A percentile compares a stretch with the other conserved stretches of the same genome.
phyloP scores from a whole-genome alignment of 306 rosid species.

The Cucumis hystrix region DNA sequence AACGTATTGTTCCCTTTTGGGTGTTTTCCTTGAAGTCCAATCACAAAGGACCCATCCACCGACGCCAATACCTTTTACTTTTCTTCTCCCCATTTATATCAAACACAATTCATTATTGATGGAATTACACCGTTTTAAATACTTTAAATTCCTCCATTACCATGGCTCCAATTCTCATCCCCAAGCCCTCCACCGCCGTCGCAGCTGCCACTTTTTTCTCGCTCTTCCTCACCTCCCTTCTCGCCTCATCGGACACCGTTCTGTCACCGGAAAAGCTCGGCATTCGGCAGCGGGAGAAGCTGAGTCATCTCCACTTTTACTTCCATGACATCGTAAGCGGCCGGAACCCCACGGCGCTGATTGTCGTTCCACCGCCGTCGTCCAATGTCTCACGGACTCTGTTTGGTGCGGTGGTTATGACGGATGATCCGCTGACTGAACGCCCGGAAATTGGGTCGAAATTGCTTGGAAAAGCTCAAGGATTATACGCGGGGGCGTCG shows the following conservation, averaged over 20 bases:
- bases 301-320: conserved; percentile 40
- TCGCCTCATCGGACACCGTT: not conserved
- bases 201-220: not conserved
- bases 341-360: conserved; percentile 25
- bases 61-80: not conserved
- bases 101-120: not conserved
- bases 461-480: conserved; percentile 43
- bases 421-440: conserved; percentile 46
- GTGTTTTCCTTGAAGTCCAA: not conserved
- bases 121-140: no score
- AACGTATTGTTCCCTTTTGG: not conserved
- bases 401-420: conserved; percentile 38
- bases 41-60: not conserved
- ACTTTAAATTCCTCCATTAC: no score
- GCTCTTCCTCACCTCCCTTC: not conserved
- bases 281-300: conserved; percentile 16
- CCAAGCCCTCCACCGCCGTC: not conserved
- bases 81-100: not conserved
- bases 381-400: conserved; percentile 10
- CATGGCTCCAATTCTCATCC: not conserved
- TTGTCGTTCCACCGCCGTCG: conserved; percentile 23
- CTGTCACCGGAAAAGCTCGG: conserved; percentile 9
- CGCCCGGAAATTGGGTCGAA: conserved; percentile 25
- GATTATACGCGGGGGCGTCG: conserved; percentile 49
- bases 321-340: conserved; percentile 42